Conservation (phyloP, 2,329 filamentous ascomycete species). For the Trichoderma sp. region DNA sequence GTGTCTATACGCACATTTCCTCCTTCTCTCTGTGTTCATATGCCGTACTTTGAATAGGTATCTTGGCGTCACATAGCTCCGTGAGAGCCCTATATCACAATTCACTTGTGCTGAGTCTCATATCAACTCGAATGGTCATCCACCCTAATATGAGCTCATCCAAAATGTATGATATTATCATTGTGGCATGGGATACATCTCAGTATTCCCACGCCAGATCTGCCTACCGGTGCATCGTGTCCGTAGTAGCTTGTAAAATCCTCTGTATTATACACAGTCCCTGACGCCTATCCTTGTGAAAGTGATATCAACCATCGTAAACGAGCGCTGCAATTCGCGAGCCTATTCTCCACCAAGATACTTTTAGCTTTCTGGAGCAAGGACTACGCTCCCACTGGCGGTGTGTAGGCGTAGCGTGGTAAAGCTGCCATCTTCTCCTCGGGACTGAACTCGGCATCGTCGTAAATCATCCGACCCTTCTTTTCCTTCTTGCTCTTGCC, state of each 20-base stretch:
- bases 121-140: not conserved
- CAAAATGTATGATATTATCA: not conserved
- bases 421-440: slow-evolving; percentile 87
- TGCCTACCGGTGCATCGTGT: not conserved
- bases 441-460: slow-evolving; percentile 76
- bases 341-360: not conserved
- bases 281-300: slow-evolving; percentile 28
- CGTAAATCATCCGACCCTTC: slow-evolving; percentile 76
- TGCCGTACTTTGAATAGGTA: not conserved
- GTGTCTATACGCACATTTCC: not conserved
- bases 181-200: not conserved
- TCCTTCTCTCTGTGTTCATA: not conserved
- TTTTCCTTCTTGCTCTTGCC: slow-evolving; percentile 72
- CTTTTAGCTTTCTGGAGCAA: not conserved
- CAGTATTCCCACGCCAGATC: not conserved
- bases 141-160: not conserved
- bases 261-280: slow-evolving; percentile 21
- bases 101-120: not conserved
- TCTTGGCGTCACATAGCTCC: not conserved
- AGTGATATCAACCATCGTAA: slow-evolving; percentile 17
- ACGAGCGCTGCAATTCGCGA: not conserved
- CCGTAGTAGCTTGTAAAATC: not conserved
- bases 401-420: slow-evolving; percentile 70
- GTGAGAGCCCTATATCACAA: not conserved
- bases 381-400: slow-evolving; percentile 34